Base-by-base conservation (phyloP, 1,284 basidiomycete species). In the Wallemia ichthyophaga region DNA sequence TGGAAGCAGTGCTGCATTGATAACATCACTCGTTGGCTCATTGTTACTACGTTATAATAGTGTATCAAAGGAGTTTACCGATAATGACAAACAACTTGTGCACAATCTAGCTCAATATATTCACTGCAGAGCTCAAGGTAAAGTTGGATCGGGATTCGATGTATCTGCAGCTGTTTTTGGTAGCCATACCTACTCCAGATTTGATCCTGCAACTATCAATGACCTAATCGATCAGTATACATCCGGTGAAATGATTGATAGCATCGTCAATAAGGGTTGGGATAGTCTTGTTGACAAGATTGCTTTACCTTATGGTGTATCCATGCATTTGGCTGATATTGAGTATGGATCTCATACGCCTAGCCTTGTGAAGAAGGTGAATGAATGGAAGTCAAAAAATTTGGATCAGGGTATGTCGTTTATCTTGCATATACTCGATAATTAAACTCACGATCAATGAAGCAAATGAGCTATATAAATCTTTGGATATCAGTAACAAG, bases 81-180 rank as follows among this genome's bases (percentile, higher is more conserved):
- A 71, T 64, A 69, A 72, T 17, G 78, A 76, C 1, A 71, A 78
- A 59, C 70, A 72, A 24, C 73, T 87, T 19, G 80, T 87, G 0
- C 94, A 99, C 71, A 91, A 94, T 66, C 75, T 86, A n/a, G 81
- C 92, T 0, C 94, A 99, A 69, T 91, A 84, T 64, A 80, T 88
- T 2, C 94, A 99, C 69, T 96, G 91, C 66, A 75, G 89, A 26
- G 94, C 94, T 0, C 94, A 99, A 71, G 94, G 94, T 55, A 99
- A 99, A 70, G 81, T 99, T 17, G 94, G 94, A 32, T 87, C 83
- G 64, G 94, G 94, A 0, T 99, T 99, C 70, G 94, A 99, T 67
- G 85, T 99, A 57, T 82, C 87, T 24, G 79, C 87, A 0, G 91
- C 92, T 0, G 83, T 89, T 1, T 98, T 85, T 71, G 94, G 94